Percentiles rank a stretch among this genome's conserved stretches.
Conservation (phyloP, 768 basidiomycete species). For the Psilocybe cubensis region DNA sequence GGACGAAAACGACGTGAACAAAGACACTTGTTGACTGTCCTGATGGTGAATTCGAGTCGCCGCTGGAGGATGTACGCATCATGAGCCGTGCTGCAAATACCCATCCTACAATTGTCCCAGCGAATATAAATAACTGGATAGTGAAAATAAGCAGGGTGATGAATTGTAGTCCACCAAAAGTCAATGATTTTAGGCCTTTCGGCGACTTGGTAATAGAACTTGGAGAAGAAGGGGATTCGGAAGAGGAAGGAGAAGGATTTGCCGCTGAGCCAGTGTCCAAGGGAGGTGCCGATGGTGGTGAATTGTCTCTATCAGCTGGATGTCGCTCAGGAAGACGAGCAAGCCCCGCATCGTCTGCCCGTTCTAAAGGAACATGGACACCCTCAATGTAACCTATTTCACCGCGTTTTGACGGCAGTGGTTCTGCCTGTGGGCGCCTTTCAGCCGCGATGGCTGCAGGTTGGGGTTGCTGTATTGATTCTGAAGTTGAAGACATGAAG, state of each 20-base stretch:
- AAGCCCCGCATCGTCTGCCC: conserved; percentile 40
- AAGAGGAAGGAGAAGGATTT: conserved; percentile 14
- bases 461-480: conserved; percentile 8
- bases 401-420: conserved; percentile 64
- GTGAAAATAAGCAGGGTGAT: conserved; percentile 45
- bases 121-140: conserved; percentile 44
- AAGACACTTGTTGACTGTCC: conserved; percentile 48
- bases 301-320: conserved; percentile 31
- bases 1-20: conserved; percentile 63
- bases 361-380: conserved; percentile 28
- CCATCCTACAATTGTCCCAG: conserved; percentile 61
- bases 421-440: conserved; percentile 55
- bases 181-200: conserved; percentile 36
- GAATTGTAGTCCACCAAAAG: conserved; percentile 48
- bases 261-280: background rate
- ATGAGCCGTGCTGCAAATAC: conserved; percentile 38
- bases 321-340: conserved; percentile 46
- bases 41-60: conserved; percentile 22
- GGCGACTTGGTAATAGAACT: conserved; percentile 26
- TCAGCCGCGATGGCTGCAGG: conserved; percentile 18
- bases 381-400: conserved; percentile 66
- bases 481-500: conserved; percentile 18
- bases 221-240: conserved; percentile 6
- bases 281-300: background rate
- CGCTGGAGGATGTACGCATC: conserved; percentile 12